Percentiles rank a stretch among this genome's conserved stretches.
These are phyloP conservation scores for Polytolypa hystricis DNA, from an alignment of 2,329 filamentous ascomycete genomes.

Conservation along the genomic window DNA sequence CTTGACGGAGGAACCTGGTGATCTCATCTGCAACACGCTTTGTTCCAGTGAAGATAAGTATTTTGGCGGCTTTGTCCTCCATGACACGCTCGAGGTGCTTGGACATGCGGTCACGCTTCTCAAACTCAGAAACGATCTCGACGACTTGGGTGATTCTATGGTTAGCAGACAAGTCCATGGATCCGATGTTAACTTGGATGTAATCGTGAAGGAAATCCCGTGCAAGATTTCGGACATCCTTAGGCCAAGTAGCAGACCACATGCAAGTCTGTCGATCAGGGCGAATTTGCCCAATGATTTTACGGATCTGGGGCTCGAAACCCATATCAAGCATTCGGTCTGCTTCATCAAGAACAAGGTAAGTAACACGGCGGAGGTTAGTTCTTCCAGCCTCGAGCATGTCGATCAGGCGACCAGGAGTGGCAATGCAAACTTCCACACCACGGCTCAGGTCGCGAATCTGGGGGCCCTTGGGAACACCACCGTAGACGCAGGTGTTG, in stretches of 20 bases:
- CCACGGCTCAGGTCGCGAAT: constrained; percentile 90
- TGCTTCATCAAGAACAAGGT: constrained; percentile 95
- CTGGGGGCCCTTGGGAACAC: constrained; percentile 94
- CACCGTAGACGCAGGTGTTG: constrained; percentile 98
- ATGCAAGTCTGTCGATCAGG: constrained; percentile 98
- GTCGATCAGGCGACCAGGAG: constrained; percentile 92
- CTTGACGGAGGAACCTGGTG: constrained; percentile 90
- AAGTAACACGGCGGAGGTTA: constrained; percentile 94
- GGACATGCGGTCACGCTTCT: constrained; percentile 96
- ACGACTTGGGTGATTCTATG: constrained; percentile 97
- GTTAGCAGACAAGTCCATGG: constrained; percentile 90
- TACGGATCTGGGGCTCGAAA: constrained; percentile 98
- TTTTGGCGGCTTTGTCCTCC: constrained; percentile 92
- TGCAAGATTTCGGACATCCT: constrained; percentile 89
- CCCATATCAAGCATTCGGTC: constrained; percentile 99
- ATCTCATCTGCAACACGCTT: constrained; percentile 97
- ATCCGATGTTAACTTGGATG: constrained; percentile 98
- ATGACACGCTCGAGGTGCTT: constrained; percentile 97
- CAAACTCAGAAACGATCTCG: constrained; percentile 88
- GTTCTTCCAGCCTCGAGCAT: constrained; percentile 98
- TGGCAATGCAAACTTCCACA: constrained; percentile 97
- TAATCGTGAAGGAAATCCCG: constrained; percentile 87
- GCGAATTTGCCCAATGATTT: constrained; percentile 95
- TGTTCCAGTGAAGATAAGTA: constrained; percentile 77
- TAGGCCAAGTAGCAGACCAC: constrained; percentile 99